Conservation (phyloP, 1,284 basidiomycete species). For the Farysia itapuensis region DNA sequence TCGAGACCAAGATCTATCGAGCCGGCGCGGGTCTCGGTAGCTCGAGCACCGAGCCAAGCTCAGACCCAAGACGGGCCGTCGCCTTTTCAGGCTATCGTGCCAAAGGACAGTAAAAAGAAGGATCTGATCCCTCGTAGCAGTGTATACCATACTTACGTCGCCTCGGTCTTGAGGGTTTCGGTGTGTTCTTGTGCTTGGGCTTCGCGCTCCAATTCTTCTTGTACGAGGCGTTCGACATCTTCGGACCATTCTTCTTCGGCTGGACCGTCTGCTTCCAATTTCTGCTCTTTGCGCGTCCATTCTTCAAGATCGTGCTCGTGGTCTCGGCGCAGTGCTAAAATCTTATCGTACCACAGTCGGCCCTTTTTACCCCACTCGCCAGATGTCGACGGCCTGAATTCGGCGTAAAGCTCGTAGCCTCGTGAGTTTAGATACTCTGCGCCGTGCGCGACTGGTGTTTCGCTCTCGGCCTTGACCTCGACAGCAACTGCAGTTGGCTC, state of each 20-base stretch:
- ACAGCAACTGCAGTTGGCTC: constrained; percentile 1
- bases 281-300: constrained; percentile 21
- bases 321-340: constrained; percentile 38
- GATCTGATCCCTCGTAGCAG: too few relatives aligned
- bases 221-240: constrained; percentile 25
- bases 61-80: too few relatives aligned
- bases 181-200: too few relatives aligned
- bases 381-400: constrained; percentile 53
- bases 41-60: constrained; percentile 2
- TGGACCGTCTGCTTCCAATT: constrained; percentile 10
- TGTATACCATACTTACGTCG: too few relatives aligned
- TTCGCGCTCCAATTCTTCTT: constrained; percentile 15
- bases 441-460: constrained; percentile 2
- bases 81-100: too few relatives aligned
- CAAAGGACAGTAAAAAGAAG: neutral
- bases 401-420: constrained; percentile 51
- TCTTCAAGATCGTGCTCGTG: constrained; percentile 12
- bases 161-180: too few relatives aligned
- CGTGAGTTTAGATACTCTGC: constrained; percentile 37
- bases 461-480: neutral
- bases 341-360: constrained; percentile 42
- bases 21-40: constrained; percentile 30
- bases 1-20: constrained; percentile 35
- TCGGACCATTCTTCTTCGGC: constrained; percentile 29
- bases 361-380: constrained; percentile 58